These are phyloP conservation scores for Rasamsonia emersonii DNA, from an alignment of 2,329 filamentous ascomycete genomes.

Conservation along the genomic window DNA sequence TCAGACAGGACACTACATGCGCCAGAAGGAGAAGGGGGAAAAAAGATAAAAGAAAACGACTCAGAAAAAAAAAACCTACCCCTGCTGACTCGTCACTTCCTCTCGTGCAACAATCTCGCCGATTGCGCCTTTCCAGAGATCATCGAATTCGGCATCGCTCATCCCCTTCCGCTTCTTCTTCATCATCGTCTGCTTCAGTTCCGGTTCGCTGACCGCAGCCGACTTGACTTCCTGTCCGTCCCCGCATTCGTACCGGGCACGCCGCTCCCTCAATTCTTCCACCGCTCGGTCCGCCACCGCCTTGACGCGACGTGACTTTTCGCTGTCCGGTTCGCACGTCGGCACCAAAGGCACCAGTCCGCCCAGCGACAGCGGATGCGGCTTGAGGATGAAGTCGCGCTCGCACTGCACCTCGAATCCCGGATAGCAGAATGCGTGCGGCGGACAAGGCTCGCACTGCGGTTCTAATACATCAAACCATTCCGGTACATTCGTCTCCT, in stretches of 20 bases:
- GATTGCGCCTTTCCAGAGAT: slow-evolving; percentile 53
- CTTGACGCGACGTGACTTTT: slow-evolving; percentile 79
- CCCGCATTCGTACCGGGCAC: slow-evolving; percentile 86
- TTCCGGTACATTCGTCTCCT: slow-evolving; percentile 61
- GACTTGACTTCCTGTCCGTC: slow-evolving; percentile 53
- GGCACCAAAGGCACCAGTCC: slow-evolving; percentile 78
- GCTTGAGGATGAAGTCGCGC: slow-evolving; percentile 73
- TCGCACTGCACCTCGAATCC: slow-evolving; percentile 74
- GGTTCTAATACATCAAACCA: slow-evolving; percentile 64
- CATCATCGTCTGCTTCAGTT: slow-evolving; percentile 68
- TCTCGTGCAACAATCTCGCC: slow-evolving; percentile 47
- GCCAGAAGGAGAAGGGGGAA: slow-evolving; percentile 15
- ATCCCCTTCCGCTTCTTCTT: slow-evolving; percentile 73
- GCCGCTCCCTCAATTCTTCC: slow-evolving; percentile 73
- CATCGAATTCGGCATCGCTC: slow-evolving; percentile 82
- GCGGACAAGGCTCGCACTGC: slow-evolving; percentile 80
- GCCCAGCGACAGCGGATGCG: slow-evolving; percentile 72
- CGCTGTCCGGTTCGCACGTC: slow-evolving; percentile 88
- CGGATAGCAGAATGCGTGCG: slow-evolving; percentile 79
- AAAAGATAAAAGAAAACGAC: slow-evolving; percentile 10
- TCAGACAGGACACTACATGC: too few relatives aligned
- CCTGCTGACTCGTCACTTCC: slow-evolving; percentile 50
- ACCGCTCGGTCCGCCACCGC: slow-evolving; percentile 80
- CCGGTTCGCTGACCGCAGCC: slow-evolving; percentile 59
- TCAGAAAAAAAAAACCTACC: slow-evolving; percentile 42